Percentiles rank a stretch among this genome's conserved stretches.
Conservation (phyloP, 441 rosid species). For the Capsella rubella region DNA sequence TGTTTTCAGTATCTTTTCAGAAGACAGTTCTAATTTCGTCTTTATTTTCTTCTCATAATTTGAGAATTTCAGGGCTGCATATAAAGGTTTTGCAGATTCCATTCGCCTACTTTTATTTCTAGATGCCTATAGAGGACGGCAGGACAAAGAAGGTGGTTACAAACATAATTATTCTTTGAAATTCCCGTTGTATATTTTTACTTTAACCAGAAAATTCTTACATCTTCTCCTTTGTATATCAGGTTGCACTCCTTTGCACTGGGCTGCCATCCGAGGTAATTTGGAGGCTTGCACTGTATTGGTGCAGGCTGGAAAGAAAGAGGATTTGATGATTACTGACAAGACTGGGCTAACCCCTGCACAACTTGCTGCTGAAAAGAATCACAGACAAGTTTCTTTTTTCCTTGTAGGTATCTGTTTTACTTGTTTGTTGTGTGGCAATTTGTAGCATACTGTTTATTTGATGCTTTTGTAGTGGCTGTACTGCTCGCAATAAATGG, state of each 20-base stretch:
- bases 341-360: conserved; percentile 95
- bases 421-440: conserved; percentile 36
- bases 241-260: conserved; percentile 98
- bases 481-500: conserved; percentile 18
- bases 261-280: conserved; percentile 99
- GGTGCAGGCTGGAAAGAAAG: conserved; percentile 96
- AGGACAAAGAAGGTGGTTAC: conserved; percentile 87
- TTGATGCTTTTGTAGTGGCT: conserved; percentile 20
- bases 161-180: conserved; percentile 6
- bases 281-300: conserved; percentile 97
- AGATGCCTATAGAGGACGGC: conserved; percentile 90
- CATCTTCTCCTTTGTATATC: conserved; percentile 34
- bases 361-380: conserved; percentile 96
- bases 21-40: conserved; percentile 30
- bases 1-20: conserved; percentile 5
- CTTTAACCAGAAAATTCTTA: background rate
- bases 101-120: conserved; percentile 90
- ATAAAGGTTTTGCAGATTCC: conserved; percentile 96
- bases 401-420: conserved; percentile 85
- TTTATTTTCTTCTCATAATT: conserved; percentile 41
- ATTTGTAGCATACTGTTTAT: conserved; percentile 20
- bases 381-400: conserved; percentile 96
- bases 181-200: background rate
- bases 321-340: conserved; percentile 86
- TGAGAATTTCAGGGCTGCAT: conserved; percentile 90